Base-by-base conservation (phyloP, 129 eudicot genomes). In the Ambrosia artemisiifolia region DNA sequence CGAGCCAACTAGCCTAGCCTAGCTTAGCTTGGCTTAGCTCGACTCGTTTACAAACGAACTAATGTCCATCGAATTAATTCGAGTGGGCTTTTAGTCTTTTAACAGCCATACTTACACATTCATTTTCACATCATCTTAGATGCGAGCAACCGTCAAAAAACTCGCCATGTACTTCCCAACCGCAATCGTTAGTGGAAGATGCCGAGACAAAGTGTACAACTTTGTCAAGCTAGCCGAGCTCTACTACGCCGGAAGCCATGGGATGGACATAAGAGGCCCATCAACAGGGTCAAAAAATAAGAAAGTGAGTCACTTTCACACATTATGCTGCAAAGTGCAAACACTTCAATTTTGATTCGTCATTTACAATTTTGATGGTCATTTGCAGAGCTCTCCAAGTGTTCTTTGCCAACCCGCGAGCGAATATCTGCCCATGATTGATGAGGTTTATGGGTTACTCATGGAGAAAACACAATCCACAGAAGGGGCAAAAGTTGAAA, bases 241-340 rank as follows among this genome's bases (percentile, higher is more conserved):
- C 49, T 91, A 91, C 79, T 91, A 91, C 73, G 97, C 97, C 24
- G 97, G 97, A 47, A 88, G 97, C 79, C 97, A 91, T 82, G 97
- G 97, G 1, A 91, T 91, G 97, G 97, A 91, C 78, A 91, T 91
- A 3, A 80, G 76, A 83, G 96, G 97, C 67, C 97, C 97, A 16
- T 85, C 92, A 2, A 78, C 84, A 65, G 92, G 92, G 28, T 83
- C 83, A 74, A 82, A 88, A 59, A 48, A 86, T 70, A 78, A 71
- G 33, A 84, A 84, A 64, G 97, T 91, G 16, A 87, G 89, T 60
- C 14, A 43, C 33, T 61, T 38, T 11, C 49, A 16, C 9, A 51
- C 24, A 51, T 3, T n/a, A n/a, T 51, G 6, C 2, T 50, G 3
- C 7, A n/a, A n/a, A n/a, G n/a, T 40, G 44, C 44, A 40, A 40